Conservation (phyloP, 306 rosid genomes). For the Aeschynomene evenia region DNA sequence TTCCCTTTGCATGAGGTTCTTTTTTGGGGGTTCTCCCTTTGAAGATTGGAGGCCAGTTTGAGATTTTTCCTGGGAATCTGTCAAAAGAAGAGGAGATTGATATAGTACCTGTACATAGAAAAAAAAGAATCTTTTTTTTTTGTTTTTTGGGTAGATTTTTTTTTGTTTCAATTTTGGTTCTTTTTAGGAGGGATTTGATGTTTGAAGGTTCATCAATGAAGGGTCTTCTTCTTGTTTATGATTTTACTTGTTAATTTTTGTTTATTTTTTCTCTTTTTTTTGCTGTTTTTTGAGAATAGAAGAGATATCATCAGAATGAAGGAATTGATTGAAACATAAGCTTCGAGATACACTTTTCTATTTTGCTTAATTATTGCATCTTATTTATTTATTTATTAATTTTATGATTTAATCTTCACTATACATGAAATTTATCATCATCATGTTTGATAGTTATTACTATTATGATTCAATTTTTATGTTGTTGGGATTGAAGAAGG, state of each 20-base stretch:
- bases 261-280: conserved; percentile 21
- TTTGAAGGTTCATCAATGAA: conserved; percentile 30
- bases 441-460: too few species aligned
- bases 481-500: conserved; percentile 44
- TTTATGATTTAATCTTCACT: background rate
- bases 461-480: conserved; percentile 20
- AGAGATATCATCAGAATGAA: conserved; percentile 19
- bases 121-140: background rate
- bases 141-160: background rate
- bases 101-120: conserved; percentile 40
- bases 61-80: background rate
- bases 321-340: conserved; percentile 28
- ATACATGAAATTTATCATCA: background rate
- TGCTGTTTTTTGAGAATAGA: conserved; percentile 29
- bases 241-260: background rate
- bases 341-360: conserved; percentile 6
- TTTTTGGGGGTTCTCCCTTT: background rate
- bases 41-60: background rate
- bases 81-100: conserved; percentile 21
- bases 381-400: background rate
- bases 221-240: conserved; percentile 31
- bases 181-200: conserved; percentile 11
- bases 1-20: conserved; percentile 19
- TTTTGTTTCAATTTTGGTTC: conserved; percentile 34
- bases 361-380: background rate